A percentile compares a stretch with the other conserved stretches of the same genome.
These are phyloP conservation scores for Penicillium subrubescens DNA, from an alignment of 495 filamentous ascomycete species.

Conservation along the genomic window DNA sequence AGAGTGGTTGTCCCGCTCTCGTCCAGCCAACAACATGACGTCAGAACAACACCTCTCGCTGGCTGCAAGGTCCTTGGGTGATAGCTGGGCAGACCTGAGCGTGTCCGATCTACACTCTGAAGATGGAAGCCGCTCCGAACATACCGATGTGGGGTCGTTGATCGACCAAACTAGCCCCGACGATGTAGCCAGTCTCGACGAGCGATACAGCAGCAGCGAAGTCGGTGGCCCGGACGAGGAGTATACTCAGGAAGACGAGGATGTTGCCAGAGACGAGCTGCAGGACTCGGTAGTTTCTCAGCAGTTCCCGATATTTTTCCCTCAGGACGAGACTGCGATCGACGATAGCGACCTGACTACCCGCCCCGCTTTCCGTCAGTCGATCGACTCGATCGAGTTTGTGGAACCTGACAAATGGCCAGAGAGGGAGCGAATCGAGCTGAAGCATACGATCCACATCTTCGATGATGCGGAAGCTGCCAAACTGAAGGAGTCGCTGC, in stretches of 20 bases:
- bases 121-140: slow-evolving; percentile 48
- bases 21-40: slow-evolving; percentile 47
- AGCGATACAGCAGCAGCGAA: slow-evolving; percentile 42
- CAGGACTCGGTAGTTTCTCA: slow-evolving; percentile 40
- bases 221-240: slow-evolving; percentile 25
- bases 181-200: slow-evolving; percentile 52
- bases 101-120: slow-evolving; percentile 49
- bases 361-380: slow-evolving; percentile 36
- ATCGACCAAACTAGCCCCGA: slow-evolving; percentile 47
- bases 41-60: slow-evolving; percentile 31
- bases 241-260: slow-evolving; percentile 30
- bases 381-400: slow-evolving; percentile 59
- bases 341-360: slow-evolving; percentile 49
- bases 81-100: slow-evolving; percentile 53
- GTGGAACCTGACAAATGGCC: slow-evolving; percentile 57
- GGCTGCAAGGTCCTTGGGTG: slow-evolving; percentile 39
- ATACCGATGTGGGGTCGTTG: slow-evolving; percentile 48
- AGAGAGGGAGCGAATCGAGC: slow-evolving; percentile 56
- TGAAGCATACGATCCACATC: slow-evolving; percentile 55
- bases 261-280: slow-evolving; percentile 27
- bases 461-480: slow-evolving; percentile 48
- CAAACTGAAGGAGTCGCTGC: slow-evolving; percentile 45
- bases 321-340: slow-evolving; percentile 34
- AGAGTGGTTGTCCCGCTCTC: slow-evolving; percentile 52
- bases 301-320: slow-evolving; percentile 46